Percentiles rank a stretch among this genome's conserved stretches.
phyloP scores from a whole-genome alignment of 208 protist species.

The Crithidia brevicula region DNA sequence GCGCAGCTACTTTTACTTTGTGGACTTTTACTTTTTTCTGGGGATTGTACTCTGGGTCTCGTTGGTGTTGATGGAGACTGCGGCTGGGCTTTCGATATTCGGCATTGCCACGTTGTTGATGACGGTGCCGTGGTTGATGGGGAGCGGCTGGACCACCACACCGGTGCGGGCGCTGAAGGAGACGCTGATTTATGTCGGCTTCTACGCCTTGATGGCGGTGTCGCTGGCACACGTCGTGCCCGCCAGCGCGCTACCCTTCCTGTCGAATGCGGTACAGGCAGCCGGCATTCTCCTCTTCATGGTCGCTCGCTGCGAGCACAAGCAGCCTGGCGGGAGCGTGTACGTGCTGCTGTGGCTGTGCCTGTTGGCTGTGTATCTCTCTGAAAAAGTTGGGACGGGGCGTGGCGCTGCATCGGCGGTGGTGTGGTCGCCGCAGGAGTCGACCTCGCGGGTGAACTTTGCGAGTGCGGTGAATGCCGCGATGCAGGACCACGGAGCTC shows the following conservation, averaged over 20 bases:
- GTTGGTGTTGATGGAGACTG: constrained; percentile 41
- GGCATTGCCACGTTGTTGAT: constrained; percentile 19
- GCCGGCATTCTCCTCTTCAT: constrained; percentile 41
- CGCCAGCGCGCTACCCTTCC: constrained; percentile 30
- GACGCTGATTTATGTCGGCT: constrained; percentile 13
- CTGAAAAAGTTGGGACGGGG: background rate
- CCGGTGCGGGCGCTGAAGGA: constrained; percentile 20
- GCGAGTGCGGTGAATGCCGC: background rate
- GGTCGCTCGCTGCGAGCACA: constrained; percentile 41
- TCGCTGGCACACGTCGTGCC: constrained; percentile 33
- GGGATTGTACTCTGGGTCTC: constrained; percentile 51
- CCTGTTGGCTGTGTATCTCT: constrained; percentile 39
- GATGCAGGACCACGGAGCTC: background rate
- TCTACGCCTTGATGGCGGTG: constrained; percentile 21
- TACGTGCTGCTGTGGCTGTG: constrained; percentile 42
- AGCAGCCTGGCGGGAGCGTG: constrained; percentile 29
- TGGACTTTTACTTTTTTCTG: constrained; percentile 61
- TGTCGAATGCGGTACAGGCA: constrained; percentile 44
- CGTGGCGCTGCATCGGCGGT: background rate
- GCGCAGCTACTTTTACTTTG: constrained; percentile 50
- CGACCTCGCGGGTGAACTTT: background rate
- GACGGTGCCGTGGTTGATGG: constrained; percentile 29
- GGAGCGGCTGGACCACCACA: constrained; percentile 16
- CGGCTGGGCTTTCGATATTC: constrained; percentile 32
- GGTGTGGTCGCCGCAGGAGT: constrained; percentile 6